phyloP scores from a whole-genome alignment of 441 rosid species.

The Populus tomentosa region DNA sequence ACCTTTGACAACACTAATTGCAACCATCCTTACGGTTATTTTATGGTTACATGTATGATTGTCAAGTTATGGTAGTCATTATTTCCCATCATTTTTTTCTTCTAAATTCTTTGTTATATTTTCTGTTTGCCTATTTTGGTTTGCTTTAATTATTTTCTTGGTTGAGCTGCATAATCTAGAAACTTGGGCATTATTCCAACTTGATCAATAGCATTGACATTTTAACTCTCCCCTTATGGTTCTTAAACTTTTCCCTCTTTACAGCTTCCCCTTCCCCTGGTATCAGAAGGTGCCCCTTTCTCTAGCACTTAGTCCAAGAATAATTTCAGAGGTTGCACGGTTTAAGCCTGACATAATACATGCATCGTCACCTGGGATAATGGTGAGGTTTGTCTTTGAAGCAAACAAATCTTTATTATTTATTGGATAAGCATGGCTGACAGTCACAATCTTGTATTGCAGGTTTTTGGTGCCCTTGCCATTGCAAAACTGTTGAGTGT shows the following conservation, averaged over 20 bases:
- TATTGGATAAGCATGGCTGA: conserved; percentile 15
- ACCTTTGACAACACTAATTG: neutral
- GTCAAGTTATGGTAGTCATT: neutral
- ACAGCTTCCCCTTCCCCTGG: conserved; percentile 95
- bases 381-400: conserved; percentile 41
- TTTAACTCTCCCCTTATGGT: neutral
- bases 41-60: too few species aligned
- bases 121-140: neutral
- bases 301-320: conserved; percentile 95
- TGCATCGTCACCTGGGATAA: conserved; percentile 96
- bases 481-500: conserved; percentile 83
- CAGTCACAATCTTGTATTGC: conserved; percentile 10
- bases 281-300: conserved; percentile 97
- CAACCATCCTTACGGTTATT: too few species aligned
- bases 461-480: conserved; percentile 94
- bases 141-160: neutral
- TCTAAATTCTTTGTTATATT: neutral
- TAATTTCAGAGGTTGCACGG: conserved; percentile 88
- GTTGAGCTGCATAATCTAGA: neutral
- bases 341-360: conserved; percentile 98
- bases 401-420: neutral
- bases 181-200: neutral
- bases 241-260: conserved; percentile 12
- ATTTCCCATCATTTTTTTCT: neutral
- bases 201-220: neutral